phyloP scores from a whole-genome alignment of 306 rosid species.

The Gillenia trifoliata region DNA sequence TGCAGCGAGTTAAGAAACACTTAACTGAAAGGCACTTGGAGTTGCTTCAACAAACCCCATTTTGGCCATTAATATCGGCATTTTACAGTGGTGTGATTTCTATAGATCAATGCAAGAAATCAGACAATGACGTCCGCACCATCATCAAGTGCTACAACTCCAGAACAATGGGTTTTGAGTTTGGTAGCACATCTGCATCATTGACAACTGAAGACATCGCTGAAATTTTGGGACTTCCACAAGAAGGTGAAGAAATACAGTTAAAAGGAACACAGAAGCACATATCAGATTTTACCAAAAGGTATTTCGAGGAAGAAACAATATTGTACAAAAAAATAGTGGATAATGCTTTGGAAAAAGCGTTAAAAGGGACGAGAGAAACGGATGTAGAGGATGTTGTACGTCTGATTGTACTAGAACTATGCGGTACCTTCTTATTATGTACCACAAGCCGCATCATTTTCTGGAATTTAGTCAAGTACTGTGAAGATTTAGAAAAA shows the following conservation, averaged over 20 bases:
- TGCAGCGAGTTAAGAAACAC: too few species aligned
- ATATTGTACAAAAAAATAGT: neutral
- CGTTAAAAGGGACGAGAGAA: neutral
- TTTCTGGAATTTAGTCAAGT: neutral
- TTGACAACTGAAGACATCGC: neutral
- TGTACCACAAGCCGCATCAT: neutral
- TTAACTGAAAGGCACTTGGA: too few species aligned
- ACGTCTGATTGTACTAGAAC: neutral
- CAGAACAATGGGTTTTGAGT: neutral
- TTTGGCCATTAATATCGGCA: too few species aligned
- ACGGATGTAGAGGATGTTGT: neutral
- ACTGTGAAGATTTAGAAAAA: neutral
- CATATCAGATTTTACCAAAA: neutral
- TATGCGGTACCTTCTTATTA: conserved; percentile 6
- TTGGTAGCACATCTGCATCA: neutral
- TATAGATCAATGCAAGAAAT: neutral
- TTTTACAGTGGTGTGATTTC: too few species aligned
- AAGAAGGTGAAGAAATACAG: neutral
- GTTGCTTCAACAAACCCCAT: too few species aligned
- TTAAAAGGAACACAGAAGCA: neutral
- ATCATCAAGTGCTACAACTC: conserved; percentile 4
- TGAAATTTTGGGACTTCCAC: too few species aligned
- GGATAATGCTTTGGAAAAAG: neutral
- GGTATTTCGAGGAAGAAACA: neutral
- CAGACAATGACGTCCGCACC: neutral